These are phyloP conservation scores for Ophiosphaerella narmari DNA, from an alignment of 2,329 filamentous ascomycete species.

Conservation along the genomic window DNA sequence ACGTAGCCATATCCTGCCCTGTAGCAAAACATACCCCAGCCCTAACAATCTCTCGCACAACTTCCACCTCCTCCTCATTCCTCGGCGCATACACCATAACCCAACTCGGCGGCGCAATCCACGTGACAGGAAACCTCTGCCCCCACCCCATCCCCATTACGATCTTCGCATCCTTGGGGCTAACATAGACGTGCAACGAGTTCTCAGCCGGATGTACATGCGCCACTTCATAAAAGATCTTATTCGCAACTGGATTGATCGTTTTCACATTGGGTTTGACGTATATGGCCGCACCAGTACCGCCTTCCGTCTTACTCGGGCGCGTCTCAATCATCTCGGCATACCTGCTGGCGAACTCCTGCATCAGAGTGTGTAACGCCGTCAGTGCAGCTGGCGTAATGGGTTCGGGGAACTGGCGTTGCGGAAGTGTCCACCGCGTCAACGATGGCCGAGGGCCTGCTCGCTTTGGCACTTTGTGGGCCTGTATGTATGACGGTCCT, in stretches of 20 bases:
- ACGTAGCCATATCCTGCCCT: slow-evolving; percentile 22
- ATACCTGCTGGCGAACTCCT: slow-evolving; percentile 18
- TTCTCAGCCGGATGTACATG: slow-evolving; percentile 79
- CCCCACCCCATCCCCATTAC: slow-evolving; percentile 79
- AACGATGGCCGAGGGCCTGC: slow-evolving; percentile 22
- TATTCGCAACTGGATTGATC: slow-evolving; percentile 34
- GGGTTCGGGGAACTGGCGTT: slow-evolving; percentile 28
- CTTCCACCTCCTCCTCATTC: slow-evolving; percentile 68
- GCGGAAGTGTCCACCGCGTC: slow-evolving; percentile 38
- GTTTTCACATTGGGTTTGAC: slow-evolving; percentile 28
- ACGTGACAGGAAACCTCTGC: slow-evolving; percentile 59
- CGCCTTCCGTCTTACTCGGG: slow-evolving; percentile 38
- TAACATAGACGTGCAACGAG: slow-evolving; percentile 77
- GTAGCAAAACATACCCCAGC: slow-evolving; percentile 71
- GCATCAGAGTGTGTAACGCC: slow-evolving; percentile 27
- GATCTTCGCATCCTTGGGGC: slow-evolving; percentile 73
- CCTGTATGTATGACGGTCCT: slow-evolving; percentile 30
- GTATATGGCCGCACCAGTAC: slow-evolving; percentile 38
- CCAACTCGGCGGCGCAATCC: slow-evolving; percentile 38
- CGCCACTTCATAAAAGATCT: slow-evolving; percentile 39
- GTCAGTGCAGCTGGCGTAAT: slow-evolving; percentile 26
- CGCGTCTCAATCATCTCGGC: slow-evolving; percentile 26
- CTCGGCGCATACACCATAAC: slow-evolving; percentile 80
- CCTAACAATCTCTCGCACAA: slow-evolving; percentile 71
- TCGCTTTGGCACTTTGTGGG: slow-evolving; percentile 24